Evolutionary conservation across 2,329 filamentous ascomycete species (phyloP).

Genomic region (Drechslera avenae): DNA sequence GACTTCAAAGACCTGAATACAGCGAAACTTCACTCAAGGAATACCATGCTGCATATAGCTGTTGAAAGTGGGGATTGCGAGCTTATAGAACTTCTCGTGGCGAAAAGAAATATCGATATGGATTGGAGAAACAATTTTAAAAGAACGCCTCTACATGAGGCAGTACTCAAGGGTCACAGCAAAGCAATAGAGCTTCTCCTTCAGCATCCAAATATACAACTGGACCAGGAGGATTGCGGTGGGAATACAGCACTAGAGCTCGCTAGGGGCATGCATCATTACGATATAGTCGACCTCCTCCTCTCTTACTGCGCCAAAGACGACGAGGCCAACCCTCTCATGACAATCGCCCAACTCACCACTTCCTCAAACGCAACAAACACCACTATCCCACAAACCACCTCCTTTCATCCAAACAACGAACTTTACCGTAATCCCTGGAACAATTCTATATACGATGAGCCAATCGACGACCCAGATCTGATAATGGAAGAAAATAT

Average conservation of each 20-base stretch:
- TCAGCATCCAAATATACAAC: neutral
- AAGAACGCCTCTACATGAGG: fast-evolving
- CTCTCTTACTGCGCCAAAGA: too few species aligned
- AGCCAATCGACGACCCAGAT: too few species aligned
- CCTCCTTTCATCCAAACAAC: too few species aligned
- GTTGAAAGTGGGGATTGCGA: neutral
- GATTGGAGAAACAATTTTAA: fast-evolving
- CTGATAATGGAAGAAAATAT: too few species aligned
- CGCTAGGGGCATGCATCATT: too few species aligned
- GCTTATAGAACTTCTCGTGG: neutral
- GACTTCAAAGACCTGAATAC: neutral
- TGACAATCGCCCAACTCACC: too few species aligned
- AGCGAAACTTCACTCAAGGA: fast-evolving
- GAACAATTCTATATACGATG: too few species aligned
- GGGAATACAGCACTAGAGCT: neutral
- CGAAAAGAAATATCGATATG: neutral
- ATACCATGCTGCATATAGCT: neutral
- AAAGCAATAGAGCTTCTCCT: neutral
- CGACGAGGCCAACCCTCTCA: too few species aligned
- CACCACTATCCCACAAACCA: too few species aligned
- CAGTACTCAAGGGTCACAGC: neutral
- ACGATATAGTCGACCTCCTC: too few species aligned
- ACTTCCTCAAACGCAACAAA: too few species aligned
- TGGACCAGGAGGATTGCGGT: neutral
- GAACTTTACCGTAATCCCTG: too few species aligned